phyloP scores from a whole-genome alignment of 1,139 yeast genomes.

The Saccharomyces pastorianus region DNA sequence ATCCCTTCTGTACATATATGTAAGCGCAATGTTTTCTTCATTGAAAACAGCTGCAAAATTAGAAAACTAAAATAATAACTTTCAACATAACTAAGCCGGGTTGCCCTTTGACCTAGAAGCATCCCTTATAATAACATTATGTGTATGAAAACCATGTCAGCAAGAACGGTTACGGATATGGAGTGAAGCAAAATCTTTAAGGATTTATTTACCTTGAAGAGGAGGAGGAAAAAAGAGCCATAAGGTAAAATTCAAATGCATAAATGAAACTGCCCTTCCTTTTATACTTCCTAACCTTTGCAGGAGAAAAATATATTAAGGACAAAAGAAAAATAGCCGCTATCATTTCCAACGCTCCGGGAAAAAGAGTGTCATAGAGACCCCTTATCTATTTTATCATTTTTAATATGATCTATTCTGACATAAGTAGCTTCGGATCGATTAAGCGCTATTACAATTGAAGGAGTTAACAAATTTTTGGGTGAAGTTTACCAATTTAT shows the following conservation, averaged over 20 bases:
- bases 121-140: neutral
- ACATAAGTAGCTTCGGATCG: neutral
- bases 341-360: neutral
- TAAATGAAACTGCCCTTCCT: neutral
- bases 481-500: no score
- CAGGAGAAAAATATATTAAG: neutral
- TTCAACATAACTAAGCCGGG: neutral
- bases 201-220: neutral
- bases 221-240: neutral
- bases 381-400: neutral
- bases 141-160: neutral
- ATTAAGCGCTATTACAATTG: no score
- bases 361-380: neutral
- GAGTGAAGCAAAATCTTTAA: neutral
- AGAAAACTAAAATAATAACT: neutral
- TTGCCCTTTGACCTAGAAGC: neutral
- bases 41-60: neutral
- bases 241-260: neutral
- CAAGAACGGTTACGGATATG: neutral
- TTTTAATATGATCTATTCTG: neutral
- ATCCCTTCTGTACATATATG: neutral
- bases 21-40: neutral
- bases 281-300: neutral
- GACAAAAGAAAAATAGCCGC: neutral
- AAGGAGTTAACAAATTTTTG: no score